Percentiles rank a stretch among this genome's conserved stretches.
Conservation (phyloP, 2,329 filamentous ascomycete species). For the Pyrenophora seminiperda region DNA sequence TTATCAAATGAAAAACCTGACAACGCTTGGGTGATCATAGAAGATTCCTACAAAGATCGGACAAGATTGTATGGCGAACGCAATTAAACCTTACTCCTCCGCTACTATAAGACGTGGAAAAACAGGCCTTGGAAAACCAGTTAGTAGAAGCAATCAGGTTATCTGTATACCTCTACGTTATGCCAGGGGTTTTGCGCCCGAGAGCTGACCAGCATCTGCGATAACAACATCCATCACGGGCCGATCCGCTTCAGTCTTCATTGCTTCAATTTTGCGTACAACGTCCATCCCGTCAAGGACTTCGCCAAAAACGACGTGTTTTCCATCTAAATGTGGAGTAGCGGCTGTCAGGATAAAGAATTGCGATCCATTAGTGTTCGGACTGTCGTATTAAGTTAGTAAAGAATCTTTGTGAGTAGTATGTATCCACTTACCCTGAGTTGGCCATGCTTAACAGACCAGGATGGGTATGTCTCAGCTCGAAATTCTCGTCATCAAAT, state of each 20-base stretch:
- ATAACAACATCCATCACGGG: slow-evolving; percentile 14
- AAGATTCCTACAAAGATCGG: too few species aligned
- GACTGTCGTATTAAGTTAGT: slow-evolving; percentile 50
- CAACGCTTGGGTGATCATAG: too few species aligned
- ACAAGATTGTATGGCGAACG: too few species aligned
- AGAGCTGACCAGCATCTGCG: slow-evolving; percentile 11
- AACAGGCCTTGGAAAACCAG: too few species aligned
- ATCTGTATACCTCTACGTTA: too few species aligned
- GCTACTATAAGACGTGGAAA: too few species aligned
- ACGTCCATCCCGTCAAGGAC: slow-evolving; percentile 89
- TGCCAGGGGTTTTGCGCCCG: slow-evolving; percentile 11
- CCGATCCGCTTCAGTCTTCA: slow-evolving; percentile 50
- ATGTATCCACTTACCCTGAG: slow-evolving; percentile 57
- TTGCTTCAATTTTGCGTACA: slow-evolving; percentile 91
- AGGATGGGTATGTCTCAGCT: slow-evolving; percentile 88
- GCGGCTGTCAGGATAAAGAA: slow-evolving; percentile 99
- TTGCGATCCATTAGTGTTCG: slow-evolving; percentile 92
- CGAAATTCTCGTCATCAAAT: slow-evolving; percentile 92
- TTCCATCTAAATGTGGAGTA: slow-evolving; percentile 90
- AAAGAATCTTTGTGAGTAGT: neutral
- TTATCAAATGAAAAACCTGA: too few species aligned
- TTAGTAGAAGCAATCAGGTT: too few species aligned
- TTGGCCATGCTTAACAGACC: slow-evolving; percentile 98
- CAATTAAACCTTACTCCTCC: too few species aligned
- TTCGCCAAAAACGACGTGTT: slow-evolving; percentile 94